Conservation (phyloP, 1,284 basidiomycete species). For the Pseudozyma thailandica region DNA sequence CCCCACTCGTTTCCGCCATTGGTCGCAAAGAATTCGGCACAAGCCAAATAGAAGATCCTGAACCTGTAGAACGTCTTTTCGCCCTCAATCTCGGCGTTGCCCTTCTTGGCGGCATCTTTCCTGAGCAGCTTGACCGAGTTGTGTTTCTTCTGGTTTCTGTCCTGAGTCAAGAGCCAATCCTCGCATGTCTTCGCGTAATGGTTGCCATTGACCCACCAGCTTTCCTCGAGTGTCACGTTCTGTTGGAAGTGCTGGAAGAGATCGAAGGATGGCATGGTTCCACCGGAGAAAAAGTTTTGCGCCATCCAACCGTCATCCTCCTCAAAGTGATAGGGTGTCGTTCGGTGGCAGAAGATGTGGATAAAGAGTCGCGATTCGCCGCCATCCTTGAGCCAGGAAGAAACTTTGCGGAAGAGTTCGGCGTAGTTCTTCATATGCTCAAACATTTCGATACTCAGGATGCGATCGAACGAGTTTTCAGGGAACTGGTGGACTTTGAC, state of each 20-base stretch:
- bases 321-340: slow-evolving; percentile 77
- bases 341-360: slow-evolving; percentile 79
- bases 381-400: slow-evolving; percentile 74
- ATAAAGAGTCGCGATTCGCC: slow-evolving; percentile 75
- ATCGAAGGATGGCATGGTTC: slow-evolving; percentile 71
- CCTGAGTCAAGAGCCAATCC: slow-evolving; percentile 77
- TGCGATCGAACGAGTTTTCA: slow-evolving; percentile 74
- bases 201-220: slow-evolving; percentile 72
- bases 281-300: slow-evolving; percentile 79
- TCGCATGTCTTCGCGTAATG: slow-evolving; percentile 79
- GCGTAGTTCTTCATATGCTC: slow-evolving; percentile 76
- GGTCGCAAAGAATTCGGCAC: slow-evolving; percentile 78
- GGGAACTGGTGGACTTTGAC: slow-evolving; percentile 77
- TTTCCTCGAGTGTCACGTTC: slow-evolving; percentile 74
- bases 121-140: slow-evolving; percentile 33
- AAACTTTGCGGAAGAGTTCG: slow-evolving; percentile 75
- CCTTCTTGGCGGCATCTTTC: slow-evolving; percentile 59
- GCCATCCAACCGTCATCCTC: slow-evolving; percentile 78
- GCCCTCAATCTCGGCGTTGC: slow-evolving; percentile 70
- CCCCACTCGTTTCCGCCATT: slow-evolving; percentile 77
- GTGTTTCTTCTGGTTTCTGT: slow-evolving; percentile 72
- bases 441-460: slow-evolving; percentile 84
- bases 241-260: slow-evolving; percentile 79
- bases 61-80: slow-evolving; percentile 77
- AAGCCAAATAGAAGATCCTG: slow-evolving; percentile 80